A percentile compares a stretch with the other conserved stretches of the same genome.
Conservation (phyloP, 1,139 yeast genomes). For the Debaryomycetaceae sp. region DNA sequence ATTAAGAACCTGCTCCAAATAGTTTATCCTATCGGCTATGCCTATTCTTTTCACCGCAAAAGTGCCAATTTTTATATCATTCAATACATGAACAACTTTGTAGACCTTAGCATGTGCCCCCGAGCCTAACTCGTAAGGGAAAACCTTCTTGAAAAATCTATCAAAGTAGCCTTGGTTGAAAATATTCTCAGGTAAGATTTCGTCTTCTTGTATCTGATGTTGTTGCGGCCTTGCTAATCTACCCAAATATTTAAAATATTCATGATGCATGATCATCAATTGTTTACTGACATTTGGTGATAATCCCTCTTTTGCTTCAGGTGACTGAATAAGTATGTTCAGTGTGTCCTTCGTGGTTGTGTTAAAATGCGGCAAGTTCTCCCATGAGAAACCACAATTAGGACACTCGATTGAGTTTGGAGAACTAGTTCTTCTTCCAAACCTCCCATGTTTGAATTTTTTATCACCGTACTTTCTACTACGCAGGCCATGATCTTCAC, state of each 20-base stretch:
- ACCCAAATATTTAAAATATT: slow-evolving; percentile 38
- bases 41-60: slow-evolving; percentile 85
- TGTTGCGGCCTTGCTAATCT: slow-evolving; percentile 6
- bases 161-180: slow-evolving; percentile 75
- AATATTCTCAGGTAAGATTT: slow-evolving; percentile 30
- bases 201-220: neutral
- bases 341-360: neutral
- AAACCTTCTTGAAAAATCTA: slow-evolving; percentile 56
- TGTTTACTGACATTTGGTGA: neutral
- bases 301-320: neutral
- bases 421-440: slow-evolving; percentile 4
- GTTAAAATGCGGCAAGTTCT: slow-evolving; percentile 5
- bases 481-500: slow-evolving; percentile 1
- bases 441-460: slow-evolving; percentile 1
- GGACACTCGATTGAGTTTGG: slow-evolving; percentile 27
- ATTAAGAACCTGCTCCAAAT: slow-evolving; percentile 65
- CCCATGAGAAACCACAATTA: slow-evolving; percentile 40
- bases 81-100: slow-evolving; percentile 75
- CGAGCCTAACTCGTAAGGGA: slow-evolving; percentile 53
- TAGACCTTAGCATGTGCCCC: slow-evolving; percentile 86
- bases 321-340: neutral
- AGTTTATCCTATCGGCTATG: slow-evolving; percentile 68
- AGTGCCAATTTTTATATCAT: slow-evolving; percentile 66
- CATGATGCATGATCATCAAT: slow-evolving; percentile 28
- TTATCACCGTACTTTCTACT: slow-evolving; percentile 2